A percentile compares a stretch with the other conserved stretches of the same genome.
Evolutionary conservation across 1,284 basidiomycete genomes (phyloP).

Genomic region (Amylostereum areolatum): DNA sequence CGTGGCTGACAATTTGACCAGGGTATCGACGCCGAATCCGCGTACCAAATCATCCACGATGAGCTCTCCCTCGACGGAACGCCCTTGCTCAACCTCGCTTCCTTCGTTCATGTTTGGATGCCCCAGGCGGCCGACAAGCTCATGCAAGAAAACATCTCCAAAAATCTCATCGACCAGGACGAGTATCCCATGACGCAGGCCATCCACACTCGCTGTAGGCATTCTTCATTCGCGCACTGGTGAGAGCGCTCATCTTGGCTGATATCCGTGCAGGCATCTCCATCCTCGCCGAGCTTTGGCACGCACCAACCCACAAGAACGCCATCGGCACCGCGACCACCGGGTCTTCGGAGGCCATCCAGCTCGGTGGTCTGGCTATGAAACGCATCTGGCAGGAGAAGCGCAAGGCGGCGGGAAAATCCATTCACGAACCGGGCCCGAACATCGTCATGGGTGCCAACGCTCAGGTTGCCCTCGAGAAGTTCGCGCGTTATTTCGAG

Average conservation of each 20-base stretch:
- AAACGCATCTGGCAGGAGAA: conserved; percentile 92
- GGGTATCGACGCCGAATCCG: conserved; percentile 50
- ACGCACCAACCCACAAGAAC: conserved; percentile 68
- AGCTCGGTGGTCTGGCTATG: conserved; percentile 91
- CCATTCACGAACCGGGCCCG: conserved; percentile 75
- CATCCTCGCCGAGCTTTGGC: conserved; percentile 91
- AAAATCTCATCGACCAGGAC: conserved; percentile 89
- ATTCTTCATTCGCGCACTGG: background rate
- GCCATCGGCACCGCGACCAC: conserved; percentile 92
- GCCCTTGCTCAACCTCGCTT: conserved; percentile 79
- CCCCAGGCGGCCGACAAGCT: conserved; percentile 64
- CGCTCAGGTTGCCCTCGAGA: conserved; percentile 52
- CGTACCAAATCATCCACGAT: conserved; percentile 82
- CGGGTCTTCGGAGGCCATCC: conserved; percentile 90
- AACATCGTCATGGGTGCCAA: conserved; percentile 37
- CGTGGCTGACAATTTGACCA: conserved; percentile 15
- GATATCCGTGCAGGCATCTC: conserved; percentile 75
- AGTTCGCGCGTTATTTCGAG: conserved; percentile 91
- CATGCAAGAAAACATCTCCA: conserved; percentile 80
- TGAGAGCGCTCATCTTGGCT: conserved; percentile 50
- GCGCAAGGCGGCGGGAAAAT: conserved; percentile 83
- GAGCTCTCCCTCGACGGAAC: conserved; percentile 80
- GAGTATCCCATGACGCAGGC: conserved; percentile 84
- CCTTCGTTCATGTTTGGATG: conserved; percentile 59
- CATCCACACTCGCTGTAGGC: conserved; percentile 16